Conservation (phyloP, 2,329 filamentous ascomycete species). For the Trichophyton rubrum region DNA sequence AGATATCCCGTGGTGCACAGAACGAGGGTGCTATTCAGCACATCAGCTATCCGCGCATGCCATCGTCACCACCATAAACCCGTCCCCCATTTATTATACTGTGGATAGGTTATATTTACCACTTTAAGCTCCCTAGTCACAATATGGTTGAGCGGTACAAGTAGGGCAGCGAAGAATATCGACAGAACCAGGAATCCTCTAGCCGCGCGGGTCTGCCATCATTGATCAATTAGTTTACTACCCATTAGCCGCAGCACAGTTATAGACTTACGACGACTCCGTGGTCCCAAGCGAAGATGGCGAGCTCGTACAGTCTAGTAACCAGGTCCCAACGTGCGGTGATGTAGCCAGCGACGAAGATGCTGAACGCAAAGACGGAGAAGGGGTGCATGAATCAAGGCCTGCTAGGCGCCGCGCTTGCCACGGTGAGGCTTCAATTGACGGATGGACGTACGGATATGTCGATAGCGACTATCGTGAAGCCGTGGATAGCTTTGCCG, state of each 20-base stretch:
- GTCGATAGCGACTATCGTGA: too few relatives aligned
- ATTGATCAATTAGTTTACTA: neutral
- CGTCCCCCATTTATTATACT: too few relatives aligned
- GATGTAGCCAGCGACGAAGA: conserved; percentile 99
- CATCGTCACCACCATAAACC: neutral
- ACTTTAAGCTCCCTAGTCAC: conserved; percentile 66
- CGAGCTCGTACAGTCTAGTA: conserved; percentile 89
- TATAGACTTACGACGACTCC: conserved; percentile 62
- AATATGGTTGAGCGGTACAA: conserved; percentile 72
- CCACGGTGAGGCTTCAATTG: conserved; percentile 12
- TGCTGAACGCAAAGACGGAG: conserved; percentile 85
- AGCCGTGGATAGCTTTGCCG: too few relatives aligned
- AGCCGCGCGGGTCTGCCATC: conserved; percentile 58
- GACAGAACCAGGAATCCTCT: conserved; percentile 77
- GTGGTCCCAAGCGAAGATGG: conserved; percentile 97
- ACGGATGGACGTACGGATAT: too few relatives aligned
- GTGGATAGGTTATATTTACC: conserved; percentile 42
- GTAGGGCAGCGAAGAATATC: conserved; percentile 68
- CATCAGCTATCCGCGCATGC: neutral
- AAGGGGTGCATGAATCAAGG: conserved; percentile 77
- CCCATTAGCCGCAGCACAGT: neutral
- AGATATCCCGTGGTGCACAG: conserved; percentile 67
- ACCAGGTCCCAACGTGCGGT: conserved; percentile 98
- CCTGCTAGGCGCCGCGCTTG: conserved; percentile 21
- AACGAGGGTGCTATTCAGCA: conserved; percentile 60